A percentile compares a stretch with the other conserved stretches of the same genome.
Conservation (phyloP, 2,329 filamentous ascomycete species). For the Hypoxylon sp. region DNA sequence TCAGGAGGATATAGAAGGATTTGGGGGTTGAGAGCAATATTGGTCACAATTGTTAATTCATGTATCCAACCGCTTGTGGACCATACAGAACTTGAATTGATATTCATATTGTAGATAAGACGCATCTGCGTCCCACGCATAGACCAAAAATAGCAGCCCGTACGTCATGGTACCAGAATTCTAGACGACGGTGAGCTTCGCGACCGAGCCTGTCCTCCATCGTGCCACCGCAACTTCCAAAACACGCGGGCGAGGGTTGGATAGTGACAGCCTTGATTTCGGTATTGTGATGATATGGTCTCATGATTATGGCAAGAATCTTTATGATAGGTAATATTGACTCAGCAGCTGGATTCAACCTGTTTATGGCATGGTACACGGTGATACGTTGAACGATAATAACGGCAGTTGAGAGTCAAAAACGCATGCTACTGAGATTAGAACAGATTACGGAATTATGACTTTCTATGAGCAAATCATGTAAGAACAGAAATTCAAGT, state of each 20-base stretch:
- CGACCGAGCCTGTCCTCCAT: slow-evolving; percentile 6
- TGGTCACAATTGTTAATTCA: neutral
- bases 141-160: slow-evolving; percentile 12
- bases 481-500: slow-evolving; percentile 39
- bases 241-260: slow-evolving; percentile 35
- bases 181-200: slow-evolving; percentile 15
- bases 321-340: slow-evolving; percentile 12
- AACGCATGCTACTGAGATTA: slow-evolving; percentile 28
- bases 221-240: slow-evolving; percentile 8
- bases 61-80: neutral
- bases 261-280: slow-evolving; percentile 14
- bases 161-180: slow-evolving; percentile 2
- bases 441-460: slow-evolving; percentile 44
- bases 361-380: slow-evolving; percentile 9
- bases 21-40: neutral
- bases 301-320: slow-evolving; percentile 11
- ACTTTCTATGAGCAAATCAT: slow-evolving; percentile 47
- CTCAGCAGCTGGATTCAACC: slow-evolving; percentile 7
- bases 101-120: neutral
- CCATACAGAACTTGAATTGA: neutral
- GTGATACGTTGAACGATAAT: slow-evolving; percentile 21
- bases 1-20: neutral
- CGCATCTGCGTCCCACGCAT: neutral
- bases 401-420: slow-evolving; percentile 20
- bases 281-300: slow-evolving; percentile 10